Evolutionary conservation across 1,284 basidiomycete genomes (phyloP).

Genomic region (Ceratobasidium sp.): DNA sequence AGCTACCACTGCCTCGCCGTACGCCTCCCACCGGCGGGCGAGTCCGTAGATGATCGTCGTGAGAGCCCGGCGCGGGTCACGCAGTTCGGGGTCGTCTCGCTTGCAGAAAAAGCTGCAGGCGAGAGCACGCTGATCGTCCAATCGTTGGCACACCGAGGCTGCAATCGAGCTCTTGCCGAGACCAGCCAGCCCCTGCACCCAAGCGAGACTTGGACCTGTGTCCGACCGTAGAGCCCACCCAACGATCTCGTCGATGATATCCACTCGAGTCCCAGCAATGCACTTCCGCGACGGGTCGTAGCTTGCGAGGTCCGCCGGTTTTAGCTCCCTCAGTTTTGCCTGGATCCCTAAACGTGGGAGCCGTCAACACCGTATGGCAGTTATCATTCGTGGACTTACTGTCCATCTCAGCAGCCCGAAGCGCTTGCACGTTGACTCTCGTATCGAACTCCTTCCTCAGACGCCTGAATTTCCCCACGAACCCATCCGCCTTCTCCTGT

Average conservation of each 20-base stretch:
- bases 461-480: background rate
- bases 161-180: constrained; percentile 53
- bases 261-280: background rate
- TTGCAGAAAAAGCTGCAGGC: constrained; percentile 56
- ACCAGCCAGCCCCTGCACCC: constrained; percentile 53
- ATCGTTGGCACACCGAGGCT: constrained; percentile 50
- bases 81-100: constrained; percentile 45
- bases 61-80: constrained; percentile 31
- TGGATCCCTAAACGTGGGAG: background rate
- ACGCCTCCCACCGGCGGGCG: background rate
- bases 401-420: background rate
- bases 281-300: background rate
- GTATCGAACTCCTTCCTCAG: background rate
- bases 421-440: background rate
- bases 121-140: constrained; percentile 45
- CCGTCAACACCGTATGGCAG: background rate
- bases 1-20: background rate
- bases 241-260: background rate
- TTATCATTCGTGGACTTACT: background rate
- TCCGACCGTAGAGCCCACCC: background rate
- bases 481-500: background rate
- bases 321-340: background rate
- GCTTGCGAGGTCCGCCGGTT: background rate
- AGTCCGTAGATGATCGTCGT: constrained; percentile 35
- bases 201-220: constrained; percentile 11